Conservation (phyloP, 441 rosid genomes). For the Adansonia madagascariensis region DNA sequence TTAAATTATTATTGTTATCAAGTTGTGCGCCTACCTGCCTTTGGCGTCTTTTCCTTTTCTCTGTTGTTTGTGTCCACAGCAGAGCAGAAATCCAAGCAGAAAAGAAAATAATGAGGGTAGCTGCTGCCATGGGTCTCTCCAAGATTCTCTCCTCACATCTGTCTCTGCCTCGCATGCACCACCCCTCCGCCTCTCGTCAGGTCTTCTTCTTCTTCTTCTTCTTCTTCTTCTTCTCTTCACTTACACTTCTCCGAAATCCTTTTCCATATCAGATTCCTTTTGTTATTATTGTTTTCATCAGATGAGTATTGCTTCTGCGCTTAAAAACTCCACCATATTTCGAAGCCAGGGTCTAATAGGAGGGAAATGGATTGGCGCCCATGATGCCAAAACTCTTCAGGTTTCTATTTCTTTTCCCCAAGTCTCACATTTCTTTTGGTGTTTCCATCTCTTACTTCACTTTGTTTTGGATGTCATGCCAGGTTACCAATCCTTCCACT, state of each 20-base stretch:
- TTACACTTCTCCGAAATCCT: background rate
- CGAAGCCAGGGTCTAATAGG: constrained; percentile 78
- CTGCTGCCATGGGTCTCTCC: background rate
- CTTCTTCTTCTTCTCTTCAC: background rate
- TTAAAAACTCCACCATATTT: constrained; percentile 59
- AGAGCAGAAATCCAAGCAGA: too few species aligned
- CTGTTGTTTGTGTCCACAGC: too few species aligned
- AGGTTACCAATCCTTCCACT: constrained; percentile 92
- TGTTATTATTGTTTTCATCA: background rate
- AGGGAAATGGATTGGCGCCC: constrained; percentile 84
- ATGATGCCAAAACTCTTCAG: constrained; percentile 73
- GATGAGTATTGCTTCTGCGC: constrained; percentile 46
- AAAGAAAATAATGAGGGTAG: too few species aligned
- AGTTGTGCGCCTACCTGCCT: too few species aligned
- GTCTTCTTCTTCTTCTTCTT: background rate
- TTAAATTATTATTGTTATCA: too few species aligned
- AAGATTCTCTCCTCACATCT: background rate
- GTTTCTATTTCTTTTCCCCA: constrained; percentile 32
- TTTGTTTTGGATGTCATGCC: constrained; percentile 28
- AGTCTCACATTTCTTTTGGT: background rate
- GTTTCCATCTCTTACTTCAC: background rate
- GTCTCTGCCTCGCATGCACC: background rate
- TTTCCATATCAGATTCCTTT: background rate
- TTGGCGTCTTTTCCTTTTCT: too few species aligned
- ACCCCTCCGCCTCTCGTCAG: constrained; percentile 1